Evolutionary conservation across 345 rosid genomes (phyloP), one percentile per base, ranked within the genome.

Genomic region (Trapa bicornis): DNA sequence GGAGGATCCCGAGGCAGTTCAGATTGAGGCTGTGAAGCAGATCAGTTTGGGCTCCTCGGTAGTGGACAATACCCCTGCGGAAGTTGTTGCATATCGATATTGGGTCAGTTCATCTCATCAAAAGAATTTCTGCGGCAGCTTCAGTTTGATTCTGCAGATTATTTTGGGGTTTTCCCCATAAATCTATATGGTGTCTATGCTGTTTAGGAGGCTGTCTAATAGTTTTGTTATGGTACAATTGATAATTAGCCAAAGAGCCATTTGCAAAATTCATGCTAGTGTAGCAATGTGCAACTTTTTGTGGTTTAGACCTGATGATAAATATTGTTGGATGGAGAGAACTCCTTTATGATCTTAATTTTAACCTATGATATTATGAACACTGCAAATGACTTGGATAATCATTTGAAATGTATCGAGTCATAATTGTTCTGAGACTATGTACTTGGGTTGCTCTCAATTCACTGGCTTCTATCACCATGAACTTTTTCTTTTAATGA

Each of bases 1-100:
- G 75, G 98, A 93, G 85, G 98, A 93, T 79, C 98, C 98, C 65
- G 98, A 93, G 79, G 97, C 98, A 37, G 90, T 88, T 78, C 98
- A 93, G 76, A 93, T 93, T 76, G 97, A 93, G 80, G 94, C 96
- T 79, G 92, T 93, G 45, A 93, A 93, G 81, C 98, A 93, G 77
- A 85, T 93, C 65, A 93, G 97, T 75, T 78, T 89, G 72, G 96
- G 96, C 56, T 77, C 92, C 72, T 80, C 85, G 77, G 86, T 81
- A 71, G 83, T 89, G 48, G 89, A 81, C 65, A 87, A 84, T 76
- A 80, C 97, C 75, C 90, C 92, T 16, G 96, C 94, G 42, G 98
- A 93, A 77, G 85, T 93, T 75, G 83, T 93, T 77, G 98, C 98
- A 4, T 93, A 79, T 73, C 78, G 98, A 80, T 93, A 93, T 66